These are phyloP conservation scores for Pseudocercospora macadamiae DNA, from an alignment of 2,329 filamentous ascomycete genomes.

Conservation along the genomic window DNA sequence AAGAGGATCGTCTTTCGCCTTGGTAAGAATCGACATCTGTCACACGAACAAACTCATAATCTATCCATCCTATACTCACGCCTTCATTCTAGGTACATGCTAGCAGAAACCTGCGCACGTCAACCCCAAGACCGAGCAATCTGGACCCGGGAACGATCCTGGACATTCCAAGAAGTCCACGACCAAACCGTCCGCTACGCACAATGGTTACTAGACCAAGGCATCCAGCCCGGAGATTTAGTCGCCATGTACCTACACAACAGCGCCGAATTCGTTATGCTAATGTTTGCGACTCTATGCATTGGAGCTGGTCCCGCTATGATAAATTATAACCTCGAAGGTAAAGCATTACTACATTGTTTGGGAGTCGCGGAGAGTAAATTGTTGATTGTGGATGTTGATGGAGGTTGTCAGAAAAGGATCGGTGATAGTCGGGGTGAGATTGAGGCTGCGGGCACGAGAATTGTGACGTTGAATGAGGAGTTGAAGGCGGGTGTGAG, in stretches of 20 bases:
- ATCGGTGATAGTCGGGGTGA: slow-evolving; percentile 56
- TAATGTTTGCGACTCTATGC: slow-evolving; percentile 32
- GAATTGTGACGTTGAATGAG: slow-evolving; percentile 56
- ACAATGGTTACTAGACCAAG: slow-evolving; percentile 58
- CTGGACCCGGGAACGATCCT: slow-evolving; percentile 63
- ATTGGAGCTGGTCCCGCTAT: slow-evolving; percentile 39
- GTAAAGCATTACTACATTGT: slow-evolving; percentile 40
- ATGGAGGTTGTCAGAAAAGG: slow-evolving; percentile 54
- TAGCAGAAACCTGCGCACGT: slow-evolving; percentile 28
- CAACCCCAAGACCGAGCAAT: slow-evolving; percentile 59
- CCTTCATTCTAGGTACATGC: slow-evolving; percentile 34
- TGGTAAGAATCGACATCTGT: too few relatives aligned
- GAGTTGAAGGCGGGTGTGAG: slow-evolving; percentile 50
- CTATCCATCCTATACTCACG: too few relatives aligned
- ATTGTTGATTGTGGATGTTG: slow-evolving; percentile 49
- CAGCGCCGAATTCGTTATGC: slow-evolving; percentile 34
- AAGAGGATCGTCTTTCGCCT: background rate
- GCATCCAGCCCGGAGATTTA: slow-evolving; percentile 38
- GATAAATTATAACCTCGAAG: slow-evolving; percentile 42
- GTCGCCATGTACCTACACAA: slow-evolving; percentile 38
- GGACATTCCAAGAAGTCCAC: slow-evolving; percentile 61
- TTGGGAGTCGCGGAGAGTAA: slow-evolving; percentile 42
- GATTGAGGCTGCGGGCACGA: slow-evolving; percentile 60
- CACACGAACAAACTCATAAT: slow-evolving; percentile 22
- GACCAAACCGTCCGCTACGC: slow-evolving; percentile 61